Percentiles rank a stretch among this genome's conserved stretches.
These are phyloP conservation scores for Ophiostoma ips DNA, from an alignment of 2,329 filamentous ascomycete species.

Conservation along the genomic window DNA sequence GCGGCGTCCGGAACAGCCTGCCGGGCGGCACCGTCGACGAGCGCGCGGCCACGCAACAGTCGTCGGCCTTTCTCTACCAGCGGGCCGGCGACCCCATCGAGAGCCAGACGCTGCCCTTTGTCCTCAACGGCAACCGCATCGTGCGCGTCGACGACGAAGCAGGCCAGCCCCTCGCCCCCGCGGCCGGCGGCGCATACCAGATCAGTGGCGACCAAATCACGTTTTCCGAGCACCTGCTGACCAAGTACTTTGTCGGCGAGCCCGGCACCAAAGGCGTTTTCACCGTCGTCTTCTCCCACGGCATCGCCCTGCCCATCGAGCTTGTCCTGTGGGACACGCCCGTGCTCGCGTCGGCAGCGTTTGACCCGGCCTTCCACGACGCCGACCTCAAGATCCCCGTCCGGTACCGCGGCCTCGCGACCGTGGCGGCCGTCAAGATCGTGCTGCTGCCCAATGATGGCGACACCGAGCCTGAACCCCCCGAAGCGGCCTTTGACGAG, in stretches of 20 bases:
- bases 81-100: constrained; percentile 29
- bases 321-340: constrained; percentile 40
- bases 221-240: constrained; percentile 32
- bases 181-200: too few relatives aligned
- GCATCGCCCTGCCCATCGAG: constrained; percentile 31
- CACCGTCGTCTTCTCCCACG: constrained; percentile 37
- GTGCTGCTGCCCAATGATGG: constrained; percentile 20
- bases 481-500: constrained; percentile 37
- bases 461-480: neutral
- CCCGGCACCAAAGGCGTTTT: constrained; percentile 35
- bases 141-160: constrained; percentile 25
- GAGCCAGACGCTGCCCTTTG: constrained; percentile 31
- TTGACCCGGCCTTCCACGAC: constrained; percentile 6
- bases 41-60: constrained; percentile 28
- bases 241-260: constrained; percentile 26
- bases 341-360: constrained; percentile 14
- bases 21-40: constrained; percentile 37
- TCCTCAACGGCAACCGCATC: constrained; percentile 41
- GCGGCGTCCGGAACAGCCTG: constrained; percentile 26
- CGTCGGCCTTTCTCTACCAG: constrained; percentile 42
- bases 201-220: constrained; percentile 31
- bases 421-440: constrained; percentile 35
- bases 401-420: constrained; percentile 35
- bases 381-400: constrained; percentile 34
- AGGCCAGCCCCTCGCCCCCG: too few relatives aligned